Base-by-base conservation (phyloP, 2,329 filamentous ascomycete genomes). In the Apiospora kogelbergensis region DNA sequence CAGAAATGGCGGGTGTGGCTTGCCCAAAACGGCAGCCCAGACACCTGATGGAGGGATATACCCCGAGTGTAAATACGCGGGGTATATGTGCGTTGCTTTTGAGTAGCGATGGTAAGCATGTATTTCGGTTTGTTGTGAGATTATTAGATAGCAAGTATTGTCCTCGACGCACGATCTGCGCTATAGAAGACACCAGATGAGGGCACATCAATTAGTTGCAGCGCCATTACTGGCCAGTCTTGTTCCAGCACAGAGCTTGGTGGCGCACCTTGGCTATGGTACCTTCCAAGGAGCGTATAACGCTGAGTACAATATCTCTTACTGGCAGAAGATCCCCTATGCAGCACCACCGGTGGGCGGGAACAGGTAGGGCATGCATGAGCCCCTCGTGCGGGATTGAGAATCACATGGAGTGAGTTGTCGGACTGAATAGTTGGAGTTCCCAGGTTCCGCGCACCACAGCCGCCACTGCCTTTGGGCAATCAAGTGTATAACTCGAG, bases 241-340 rank as follows among this genome's bases (percentile, higher is more conserved):
- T 41, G 42, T 40, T 60, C 30, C 15, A 11, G 26, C 69, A 57
- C 69, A 70, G 22, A 72, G 80, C 40, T 80, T 84, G 37, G 72
- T 81, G 20, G 80, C 82, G 7, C 71, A 73, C 3, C 79, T 86
- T 7, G 81, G 84, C 75, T 86, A 86, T 72, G 84, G 84, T 37
- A 82, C 79, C 22, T 88, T 89, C 70, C 79, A 83, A 71, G 87
- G 88, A 22, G 82, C 83, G 63, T 86, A 86, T 72, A 83, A 83
- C 22, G 70, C 78, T 10, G 73, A 76, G 2, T 89, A 89, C 73
- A 88, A 89, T 73, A 83, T 89, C 53, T 85, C 83, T 33, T 88
- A 89, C 77, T 90, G 84, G 78, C 85, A 84, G 70, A 89, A 86
- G 72, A 89, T 90, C 65, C 88, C 88, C 20, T 91, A 86, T 72